Base-by-base conservation (phyloP, 2,329 filamentous ascomycete species). In the Fusarium equiseti region DNA sequence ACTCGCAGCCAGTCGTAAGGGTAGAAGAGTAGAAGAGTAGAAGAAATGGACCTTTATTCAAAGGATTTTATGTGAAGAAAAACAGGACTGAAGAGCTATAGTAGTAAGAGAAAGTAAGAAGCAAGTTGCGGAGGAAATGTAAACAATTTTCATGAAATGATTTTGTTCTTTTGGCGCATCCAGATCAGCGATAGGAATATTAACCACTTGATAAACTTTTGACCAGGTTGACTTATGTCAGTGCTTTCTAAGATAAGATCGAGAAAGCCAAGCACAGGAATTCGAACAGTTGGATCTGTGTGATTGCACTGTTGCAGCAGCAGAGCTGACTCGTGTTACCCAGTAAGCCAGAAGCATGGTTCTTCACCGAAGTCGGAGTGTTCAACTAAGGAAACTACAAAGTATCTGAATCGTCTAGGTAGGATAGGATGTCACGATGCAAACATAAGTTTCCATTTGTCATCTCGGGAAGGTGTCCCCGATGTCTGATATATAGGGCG, bases 1-100 rank as follows among this genome's bases (percentile, higher is more conserved):
- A 87, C 86, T 63, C 86, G 86, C 77, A 89, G 83, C 83, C 83
- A 86, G 74, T 86, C 84, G 77, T 88, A 84, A 73, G 73, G 45
- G 22, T 31, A 46, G 38, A 44, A 50, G 16, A 35, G 22, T 31
- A 46, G 38, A 44, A 50, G 16, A 35, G 9, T 15, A 32, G 38
- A 50, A 22, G 49, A 51, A 42, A 11, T 22, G 52, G 43, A 35
- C 42, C 50, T 52, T 18, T 58, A 20, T 71, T 46, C 27, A 52
- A 35, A 43, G 27, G 54, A 51, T 56, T 20, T 44, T n/a, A 38
- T n/a, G 45, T 35, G 63, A 42, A 51, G 63, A 38, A 51, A 73
- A 63, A 58, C 42, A 44, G 54, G 45, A 32, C 11, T 44, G 42
- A 53, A 45, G 27, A 27, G 52, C 57, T 42, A 55, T 59, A 57